Percentiles rank a stretch among this genome's conserved stretches.
Evolutionary conservation across 305 asterid species (phyloP).

Genomic region (Petunia hybrid): DNA sequence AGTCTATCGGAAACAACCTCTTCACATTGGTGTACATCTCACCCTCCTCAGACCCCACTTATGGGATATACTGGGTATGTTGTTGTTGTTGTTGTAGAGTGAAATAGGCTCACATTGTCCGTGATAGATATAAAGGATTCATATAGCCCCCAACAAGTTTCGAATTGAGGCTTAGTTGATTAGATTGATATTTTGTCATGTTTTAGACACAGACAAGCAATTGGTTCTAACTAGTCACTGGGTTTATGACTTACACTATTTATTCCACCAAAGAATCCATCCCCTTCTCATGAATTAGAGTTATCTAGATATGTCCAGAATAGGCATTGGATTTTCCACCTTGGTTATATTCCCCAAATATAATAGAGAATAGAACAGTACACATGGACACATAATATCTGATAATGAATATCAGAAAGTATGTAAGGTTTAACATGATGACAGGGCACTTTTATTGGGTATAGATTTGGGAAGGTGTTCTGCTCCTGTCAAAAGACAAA

Average conservation of each 20-base stretch:
- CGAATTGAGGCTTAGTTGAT: not conserved
- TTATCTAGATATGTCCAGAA: not conserved
- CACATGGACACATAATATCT: slow-evolving; percentile 4
- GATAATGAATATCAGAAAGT: slow-evolving; percentile 1
- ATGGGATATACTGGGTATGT: too few relatives aligned
- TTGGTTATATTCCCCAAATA: not conserved
- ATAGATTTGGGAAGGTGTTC: not conserved
- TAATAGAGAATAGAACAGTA: not conserved
- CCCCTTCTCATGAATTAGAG: not conserved
- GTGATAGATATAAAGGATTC: not conserved
- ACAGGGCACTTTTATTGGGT: not conserved
- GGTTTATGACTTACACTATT: not conserved
- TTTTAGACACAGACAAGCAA: not conserved
- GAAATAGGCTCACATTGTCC: not conserved
- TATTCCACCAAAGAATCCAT: not conserved
- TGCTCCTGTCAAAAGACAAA: not conserved
- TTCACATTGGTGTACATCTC: too few relatives aligned
- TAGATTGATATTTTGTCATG: not conserved
- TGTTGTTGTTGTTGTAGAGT: too few relatives aligned
- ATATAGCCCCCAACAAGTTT: not conserved
- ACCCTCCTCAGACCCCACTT: too few relatives aligned
- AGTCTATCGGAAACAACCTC: too few relatives aligned
- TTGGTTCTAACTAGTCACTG: not conserved
- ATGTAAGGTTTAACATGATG: not conserved
- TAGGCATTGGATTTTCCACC: not conserved